Conservation (phyloP, 768 basidiomycete species). For the Rhizopogon rudus region DNA sequence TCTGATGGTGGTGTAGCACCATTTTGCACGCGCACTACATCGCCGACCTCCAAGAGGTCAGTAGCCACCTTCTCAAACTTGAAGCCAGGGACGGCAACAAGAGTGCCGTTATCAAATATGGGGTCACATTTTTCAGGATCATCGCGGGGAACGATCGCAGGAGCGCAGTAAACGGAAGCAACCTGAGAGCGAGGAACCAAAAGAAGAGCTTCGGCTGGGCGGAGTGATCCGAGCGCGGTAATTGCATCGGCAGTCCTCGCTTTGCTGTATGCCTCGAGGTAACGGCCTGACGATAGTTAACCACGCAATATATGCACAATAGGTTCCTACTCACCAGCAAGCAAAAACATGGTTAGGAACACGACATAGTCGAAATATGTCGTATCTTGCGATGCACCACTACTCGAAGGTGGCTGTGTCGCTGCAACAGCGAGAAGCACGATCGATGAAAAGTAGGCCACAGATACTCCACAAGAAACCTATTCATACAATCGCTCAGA, state of each 20-base stretch:
- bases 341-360: slow-evolving; percentile 76
- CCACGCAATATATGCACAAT: neutral
- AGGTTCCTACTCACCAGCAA: slow-evolving; percentile 44
- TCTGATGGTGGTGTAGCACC: slow-evolving; percentile 74
- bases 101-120: slow-evolving; percentile 7
- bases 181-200: slow-evolving; percentile 20
- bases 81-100: slow-evolving; percentile 13
- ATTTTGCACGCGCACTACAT: slow-evolving; percentile 66
- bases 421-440: slow-evolving; percentile 61
- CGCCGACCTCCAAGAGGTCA: slow-evolving; percentile 73
- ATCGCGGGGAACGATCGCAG: neutral
- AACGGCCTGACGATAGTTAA: slow-evolving; percentile 41
- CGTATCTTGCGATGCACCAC: slow-evolving; percentile 43
- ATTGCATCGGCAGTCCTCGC: slow-evolving; percentile 71
- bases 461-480: slow-evolving; percentile 63
- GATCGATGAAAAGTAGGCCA: slow-evolving; percentile 75
- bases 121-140: slow-evolving; percentile 37
- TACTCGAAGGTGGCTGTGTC: slow-evolving; percentile 29
- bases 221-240: slow-evolving; percentile 57
- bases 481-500: slow-evolving; percentile 7
- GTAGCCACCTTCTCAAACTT: slow-evolving; percentile 40
- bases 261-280: slow-evolving; percentile 63
- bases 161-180: slow-evolving; percentile 1
- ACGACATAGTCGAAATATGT: slow-evolving; percentile 83
- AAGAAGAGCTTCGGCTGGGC: slow-evolving; percentile 60